A percentile compares a stretch with the other conserved stretches of the same genome.
phyloP scores from a whole-genome alignment of 2,329 filamentous ascomycete genomes.

The Colletotrichum noveboracense region DNA sequence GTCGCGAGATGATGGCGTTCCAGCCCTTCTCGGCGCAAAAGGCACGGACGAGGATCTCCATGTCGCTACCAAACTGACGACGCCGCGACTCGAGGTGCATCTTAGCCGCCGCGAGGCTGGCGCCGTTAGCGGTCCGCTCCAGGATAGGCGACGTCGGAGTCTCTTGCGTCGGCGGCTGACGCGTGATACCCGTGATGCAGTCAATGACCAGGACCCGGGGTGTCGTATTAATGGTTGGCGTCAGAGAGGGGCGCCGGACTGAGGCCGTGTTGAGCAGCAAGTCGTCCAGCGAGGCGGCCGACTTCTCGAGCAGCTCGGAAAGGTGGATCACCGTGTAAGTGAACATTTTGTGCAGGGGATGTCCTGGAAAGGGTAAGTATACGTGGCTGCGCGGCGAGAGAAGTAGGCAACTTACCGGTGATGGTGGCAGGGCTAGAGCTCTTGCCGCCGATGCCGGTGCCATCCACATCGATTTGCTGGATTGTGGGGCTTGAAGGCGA shows the following conservation, averaged over 20 bases:
- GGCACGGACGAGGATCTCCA: constrained; percentile 74
- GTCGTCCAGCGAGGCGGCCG: constrained; percentile 50
- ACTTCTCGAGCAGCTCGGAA: constrained; percentile 57
- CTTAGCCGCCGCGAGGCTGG: constrained; percentile 49
- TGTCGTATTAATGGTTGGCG: constrained; percentile 29
- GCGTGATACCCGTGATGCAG: constrained; percentile 61
- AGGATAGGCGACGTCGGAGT: constrained; percentile 55
- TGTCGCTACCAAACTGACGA: constrained; percentile 66
- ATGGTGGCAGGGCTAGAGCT: constrained; percentile 51
- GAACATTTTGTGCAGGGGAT: constrained; percentile 68
- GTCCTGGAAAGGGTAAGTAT: constrained; percentile 44
- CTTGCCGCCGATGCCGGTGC: constrained; percentile 46
- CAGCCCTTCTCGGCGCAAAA: constrained; percentile 77
- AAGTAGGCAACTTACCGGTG: constrained; percentile 42
- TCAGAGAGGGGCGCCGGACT: constrained; percentile 35
- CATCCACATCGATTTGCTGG: constrained; percentile 60
- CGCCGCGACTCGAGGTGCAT: constrained; percentile 63
- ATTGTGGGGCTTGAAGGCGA: constrained; percentile 65
- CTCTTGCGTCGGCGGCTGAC: constrained; percentile 45
- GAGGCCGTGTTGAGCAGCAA: constrained; percentile 44
- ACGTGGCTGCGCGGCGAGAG: constrained; percentile 19
- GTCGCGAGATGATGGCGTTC: constrained; percentile 74
- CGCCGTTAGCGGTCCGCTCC: constrained; percentile 38
- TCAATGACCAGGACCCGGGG: constrained; percentile 64
- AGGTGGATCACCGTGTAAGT: constrained; percentile 66